phyloP scores from a whole-genome alignment of 2,329 filamentous ascomycete genomes.

The Lachnellula subtilissima region DNA sequence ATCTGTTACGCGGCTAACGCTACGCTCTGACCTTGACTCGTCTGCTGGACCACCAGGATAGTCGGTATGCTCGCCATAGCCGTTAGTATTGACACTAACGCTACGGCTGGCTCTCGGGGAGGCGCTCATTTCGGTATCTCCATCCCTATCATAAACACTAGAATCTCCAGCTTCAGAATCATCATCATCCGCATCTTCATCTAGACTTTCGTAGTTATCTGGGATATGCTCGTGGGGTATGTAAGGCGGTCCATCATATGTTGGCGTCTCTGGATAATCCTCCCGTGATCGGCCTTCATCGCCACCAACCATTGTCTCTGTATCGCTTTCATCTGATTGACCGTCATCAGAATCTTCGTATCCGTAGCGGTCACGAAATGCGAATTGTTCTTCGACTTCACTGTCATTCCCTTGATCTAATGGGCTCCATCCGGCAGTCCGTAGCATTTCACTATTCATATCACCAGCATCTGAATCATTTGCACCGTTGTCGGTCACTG shows the following conservation, averaged over 20 bases:
- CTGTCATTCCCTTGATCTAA: constrained; percentile 30
- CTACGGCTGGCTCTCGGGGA: constrained; percentile 19
- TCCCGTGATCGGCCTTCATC: constrained; percentile 22
- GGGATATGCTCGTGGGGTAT: constrained; percentile 5
- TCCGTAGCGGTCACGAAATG: constrained; percentile 8
- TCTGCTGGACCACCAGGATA: background rate
- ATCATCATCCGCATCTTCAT: constrained; percentile 21
- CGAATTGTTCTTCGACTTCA: constrained; percentile 19
- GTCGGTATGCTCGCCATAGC: background rate
- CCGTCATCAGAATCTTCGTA: constrained; percentile 12
- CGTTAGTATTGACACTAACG: constrained; percentile 6
- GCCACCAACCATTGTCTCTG: constrained; percentile 26
- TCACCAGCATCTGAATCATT: constrained; percentile 29
- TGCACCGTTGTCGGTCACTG: constrained; percentile 16
- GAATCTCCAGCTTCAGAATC: constrained; percentile 18
- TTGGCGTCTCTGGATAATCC: constrained; percentile 21
- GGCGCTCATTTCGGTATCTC: constrained; percentile 33
- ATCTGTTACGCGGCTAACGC: constrained; percentile 7
- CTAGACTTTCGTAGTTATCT: constrained; percentile 3
- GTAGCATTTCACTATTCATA: constrained; percentile 18
- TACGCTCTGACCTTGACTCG: constrained; percentile 6
- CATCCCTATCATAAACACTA: constrained; percentile 28
- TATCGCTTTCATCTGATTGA: constrained; percentile 24
- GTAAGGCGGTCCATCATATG: constrained; percentile 6
- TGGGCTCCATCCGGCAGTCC: constrained; percentile 31